Percentiles rank a stretch among this genome's conserved stretches.
Conservation (phyloP, 768 basidiomycete species). For the Boletus tomentosulus region DNA sequence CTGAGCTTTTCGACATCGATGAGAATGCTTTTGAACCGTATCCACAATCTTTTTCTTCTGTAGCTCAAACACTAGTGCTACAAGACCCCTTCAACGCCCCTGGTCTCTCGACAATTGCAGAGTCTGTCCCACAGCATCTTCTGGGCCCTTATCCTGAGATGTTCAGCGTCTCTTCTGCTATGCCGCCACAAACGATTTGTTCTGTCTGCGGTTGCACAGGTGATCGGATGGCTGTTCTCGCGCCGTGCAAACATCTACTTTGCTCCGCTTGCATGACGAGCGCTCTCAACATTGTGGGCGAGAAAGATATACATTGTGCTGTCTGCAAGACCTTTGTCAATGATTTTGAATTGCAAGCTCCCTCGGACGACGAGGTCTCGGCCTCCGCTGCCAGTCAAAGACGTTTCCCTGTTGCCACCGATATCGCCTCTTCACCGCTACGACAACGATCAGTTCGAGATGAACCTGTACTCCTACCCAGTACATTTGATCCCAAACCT, state of each 20-base stretch:
- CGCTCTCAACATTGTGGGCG: conserved; percentile 83
- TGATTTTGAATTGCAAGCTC: conserved; percentile 55
- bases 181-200: conserved; percentile 37
- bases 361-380: conserved; percentile 24
- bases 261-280: conserved; percentile 83
- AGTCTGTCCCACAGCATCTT: conserved; percentile 24
- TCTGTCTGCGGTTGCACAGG: conserved; percentile 57
- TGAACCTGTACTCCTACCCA: conserved; percentile 27
- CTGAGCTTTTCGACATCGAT: conserved; percentile 69
- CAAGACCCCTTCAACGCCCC: conserved; percentile 43
- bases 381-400: conserved; percentile 13
- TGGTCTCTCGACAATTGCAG: conserved; percentile 31
- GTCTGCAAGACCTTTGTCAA: conserved; percentile 68
- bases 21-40: conserved; percentile 62
- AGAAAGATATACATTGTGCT: conserved; percentile 84
- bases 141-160: conserved; percentile 21
- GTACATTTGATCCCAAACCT: conserved; percentile 20
- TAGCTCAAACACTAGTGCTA: conserved; percentile 32
- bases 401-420: conserved; percentile 6
- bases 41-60: conserved; percentile 35
- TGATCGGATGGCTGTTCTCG: conserved; percentile 57
- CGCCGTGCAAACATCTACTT: conserved; percentile 71
- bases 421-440: conserved; percentile 19
- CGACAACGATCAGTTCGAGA: conserved; percentile 23
- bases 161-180: conserved; percentile 13